A percentile compares a stretch with the other conserved stretches of the same genome.
These are phyloP conservation scores for Termitomyces sp. DNA, from an alignment of 768 basidiomycete genomes.

Conservation along the genomic window DNA sequence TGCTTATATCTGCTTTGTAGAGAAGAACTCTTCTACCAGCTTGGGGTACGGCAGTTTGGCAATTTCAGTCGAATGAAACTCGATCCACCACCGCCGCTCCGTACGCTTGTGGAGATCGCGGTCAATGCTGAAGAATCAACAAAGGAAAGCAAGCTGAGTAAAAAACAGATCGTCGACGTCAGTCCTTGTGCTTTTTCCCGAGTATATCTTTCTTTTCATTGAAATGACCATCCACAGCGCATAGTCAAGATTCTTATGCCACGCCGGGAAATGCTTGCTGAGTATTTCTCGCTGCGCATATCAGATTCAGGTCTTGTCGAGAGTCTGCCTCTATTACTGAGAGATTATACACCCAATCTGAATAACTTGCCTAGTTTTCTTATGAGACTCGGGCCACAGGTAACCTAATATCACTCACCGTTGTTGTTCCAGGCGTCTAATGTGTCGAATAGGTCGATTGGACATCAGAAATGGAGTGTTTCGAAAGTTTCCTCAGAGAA, in stretches of 20 bases:
- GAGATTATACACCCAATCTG: constrained; percentile 87
- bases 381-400: constrained; percentile 91
- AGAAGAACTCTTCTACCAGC: constrained; percentile 94
- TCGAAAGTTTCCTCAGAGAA: constrained; percentile 81
- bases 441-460: constrained; percentile 69
- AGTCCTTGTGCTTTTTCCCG: constrained; percentile 18
- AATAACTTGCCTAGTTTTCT: constrained; percentile 87
- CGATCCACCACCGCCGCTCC: constrained; percentile 76
- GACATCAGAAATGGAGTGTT: constrained; percentile 82
- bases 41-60: constrained; percentile 89
- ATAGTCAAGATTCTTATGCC: constrained; percentile 59
- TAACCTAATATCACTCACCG: constrained; percentile 25
- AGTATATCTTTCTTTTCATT: background rate
- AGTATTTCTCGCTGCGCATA: constrained; percentile 86
- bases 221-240: constrained; percentile 36
- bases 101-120: constrained; percentile 71
- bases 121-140: constrained; percentile 66
- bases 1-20: constrained; percentile 33
- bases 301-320: constrained; percentile 64
- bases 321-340: constrained; percentile 76
- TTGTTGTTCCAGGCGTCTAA: background rate
- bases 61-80: constrained; percentile 72
- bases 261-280: constrained; percentile 79
- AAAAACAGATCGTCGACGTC: constrained; percentile 70
- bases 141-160: constrained; percentile 48